Evolutionary conservation across 2,329 filamentous ascomycete species (phyloP), one percentile per base, ranked within the genome.

Genomic region (Pseudocercospora crystallina): DNA sequence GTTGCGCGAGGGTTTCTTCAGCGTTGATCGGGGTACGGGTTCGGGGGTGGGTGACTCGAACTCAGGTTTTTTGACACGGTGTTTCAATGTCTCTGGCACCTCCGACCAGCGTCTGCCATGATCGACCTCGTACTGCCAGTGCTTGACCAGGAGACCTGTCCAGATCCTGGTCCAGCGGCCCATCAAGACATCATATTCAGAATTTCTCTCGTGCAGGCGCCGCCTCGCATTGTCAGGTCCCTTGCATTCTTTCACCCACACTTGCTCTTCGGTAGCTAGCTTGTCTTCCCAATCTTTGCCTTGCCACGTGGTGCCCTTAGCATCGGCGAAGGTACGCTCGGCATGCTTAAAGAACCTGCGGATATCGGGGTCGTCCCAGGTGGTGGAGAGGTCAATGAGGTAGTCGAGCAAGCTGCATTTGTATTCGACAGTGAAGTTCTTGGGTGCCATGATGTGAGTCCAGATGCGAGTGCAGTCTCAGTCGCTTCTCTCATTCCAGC

Each of bases 101-200:
- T 49, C 33, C 3, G 46, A 43, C 30, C 40, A 53, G 9, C 34
- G n/a, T n/a, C 41, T 37, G 13, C 45, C 47, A 33, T 44, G 29
- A 31, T 56, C 51, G 10, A 58, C 45, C 47, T 52, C 46, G 17
- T 43, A 44, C 45, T 58, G 50, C 57, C 57, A 60, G 42, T 60
- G 51, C n/a, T 51, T 43, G 7, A 52, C 35, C n/a, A 51, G 42
- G 31, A 58, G 50, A 13, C 40, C 40, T 29, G 52, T 48, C 53
- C 53, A 56, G 13, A 52, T 51, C 29, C 50, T 43, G 31, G 46
- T 47, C 53, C 53, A 60, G 33, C 39, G 47, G 20, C 9, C 32
- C 58, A 60, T 60, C 17, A 56, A 38, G 11, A 35, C 43, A 42
- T 60, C 58, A 38, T 60, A 60, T 15, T 51, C 35, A 1, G 53